Evolutionary conservation across 2,329 filamentous ascomycete species (phyloP), one percentile per base, ranked within the genome.

Genomic region (Aspergillus sp.): DNA sequence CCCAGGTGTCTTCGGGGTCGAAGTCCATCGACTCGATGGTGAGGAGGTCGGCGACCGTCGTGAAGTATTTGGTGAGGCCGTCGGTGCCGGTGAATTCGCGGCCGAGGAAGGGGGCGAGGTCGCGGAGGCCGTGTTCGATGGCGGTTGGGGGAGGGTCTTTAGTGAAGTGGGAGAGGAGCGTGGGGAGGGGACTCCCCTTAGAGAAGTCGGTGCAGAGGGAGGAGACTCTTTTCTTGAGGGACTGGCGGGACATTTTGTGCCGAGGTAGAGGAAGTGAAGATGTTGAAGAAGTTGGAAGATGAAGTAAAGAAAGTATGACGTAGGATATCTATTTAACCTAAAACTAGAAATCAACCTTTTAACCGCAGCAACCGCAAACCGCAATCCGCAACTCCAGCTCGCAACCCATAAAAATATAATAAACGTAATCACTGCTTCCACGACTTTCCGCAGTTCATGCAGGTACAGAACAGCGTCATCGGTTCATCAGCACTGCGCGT

Each of bases 401-500:
- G 26, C 35, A 38, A 17, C 7, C 11, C 14, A 38, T 14, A 26
- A 51, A 32, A 24, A n/a, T 20, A 30, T 20, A 43, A 49, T 49
- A 57, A 43, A 47, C 47, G 48, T 46, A 45, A 49, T 63, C 62
- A 74, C 65, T 75, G 72, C 45, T 69, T 66, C 75, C 75, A 77
- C 38, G 75, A 73, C 63, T 77, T 77, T 42, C 75, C 74, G 54
- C 75, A 77, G 61, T 74, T 73, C 63, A 76, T 46, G 58, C 75
- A 77, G 38, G 75, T 76, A 61, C 75, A 77, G 57, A 77, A 77
- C 55, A 76, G 59, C 30, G 75, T 77, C 75, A 77, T 77, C 65
- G 93, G 93, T 76, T 97, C 94, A 82, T 99, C 94, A 60, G 94
- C 94, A 76, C 85, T 89, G 59, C 94, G 83, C 14, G 94, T 99